phyloP scores from a whole-genome alignment of 208 protist genomes.

The Trypanosoma boissoni region DNA sequence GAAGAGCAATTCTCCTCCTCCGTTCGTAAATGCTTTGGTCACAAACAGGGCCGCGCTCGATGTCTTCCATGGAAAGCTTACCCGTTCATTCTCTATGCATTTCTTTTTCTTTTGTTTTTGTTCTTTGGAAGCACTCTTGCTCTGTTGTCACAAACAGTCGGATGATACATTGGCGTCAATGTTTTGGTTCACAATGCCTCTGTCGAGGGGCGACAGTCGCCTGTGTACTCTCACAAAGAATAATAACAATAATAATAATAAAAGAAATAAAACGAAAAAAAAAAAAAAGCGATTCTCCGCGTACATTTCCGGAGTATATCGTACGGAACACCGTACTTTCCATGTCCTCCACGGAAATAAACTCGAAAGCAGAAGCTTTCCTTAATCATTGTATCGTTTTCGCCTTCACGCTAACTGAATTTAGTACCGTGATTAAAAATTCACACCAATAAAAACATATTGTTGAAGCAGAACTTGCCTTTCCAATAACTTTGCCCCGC shows the following conservation, averaged over 20 bases:
- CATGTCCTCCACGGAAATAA: neutral
- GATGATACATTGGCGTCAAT: neutral
- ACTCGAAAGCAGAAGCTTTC: neutral
- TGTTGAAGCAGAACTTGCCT: neutral
- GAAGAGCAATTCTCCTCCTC: neutral
- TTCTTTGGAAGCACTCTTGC: neutral
- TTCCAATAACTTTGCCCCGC: neutral
- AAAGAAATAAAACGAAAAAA: neutral
- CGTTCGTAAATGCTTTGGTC: neutral
- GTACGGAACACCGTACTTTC: neutral
- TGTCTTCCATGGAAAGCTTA: neutral
- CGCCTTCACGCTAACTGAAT: neutral
- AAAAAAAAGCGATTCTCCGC: neutral
- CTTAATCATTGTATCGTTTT: neutral
- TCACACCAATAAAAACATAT: neutral
- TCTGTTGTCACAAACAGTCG: too few species aligned
- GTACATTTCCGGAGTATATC: neutral
- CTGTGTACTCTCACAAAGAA: neutral
- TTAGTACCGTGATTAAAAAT: neutral
- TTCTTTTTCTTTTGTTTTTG: neutral
- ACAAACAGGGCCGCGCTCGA: neutral
- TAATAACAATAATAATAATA: too few species aligned
- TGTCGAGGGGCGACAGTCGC: neutral
- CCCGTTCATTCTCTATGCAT: neutral
- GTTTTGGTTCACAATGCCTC: neutral